Evolutionary conservation across 2,329 filamentous ascomycete species (phyloP).

Genomic region (Fusarium sp.): DNA sequence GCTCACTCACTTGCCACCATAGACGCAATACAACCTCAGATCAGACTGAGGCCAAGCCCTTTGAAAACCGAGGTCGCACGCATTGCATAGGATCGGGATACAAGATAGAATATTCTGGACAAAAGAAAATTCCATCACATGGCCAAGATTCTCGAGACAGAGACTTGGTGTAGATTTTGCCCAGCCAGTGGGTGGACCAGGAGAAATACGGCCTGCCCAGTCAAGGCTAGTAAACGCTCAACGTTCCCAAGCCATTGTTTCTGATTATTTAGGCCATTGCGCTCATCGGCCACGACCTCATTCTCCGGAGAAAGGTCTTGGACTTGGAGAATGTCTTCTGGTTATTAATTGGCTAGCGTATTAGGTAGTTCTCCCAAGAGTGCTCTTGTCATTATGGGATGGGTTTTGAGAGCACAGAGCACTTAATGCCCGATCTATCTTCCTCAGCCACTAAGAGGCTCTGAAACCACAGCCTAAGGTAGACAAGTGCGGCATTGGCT

Average conservation of each 20-base stretch:
- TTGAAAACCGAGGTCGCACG: conserved; percentile 5
- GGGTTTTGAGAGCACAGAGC: conserved; percentile 18
- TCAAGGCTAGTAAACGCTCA: conserved; percentile 2
- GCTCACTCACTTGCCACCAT: conserved; percentile 25
- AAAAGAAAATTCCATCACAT: background rate
- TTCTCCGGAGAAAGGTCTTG: background rate
- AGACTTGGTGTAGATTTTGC: background rate
- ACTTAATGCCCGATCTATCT: background rate
- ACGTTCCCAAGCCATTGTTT: conserved; percentile 27
- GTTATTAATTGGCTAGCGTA: conserved; percentile 6
- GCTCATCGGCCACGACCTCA: conserved; percentile 5
- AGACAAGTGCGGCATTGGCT: conserved; percentile 21
- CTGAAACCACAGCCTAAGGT: conserved; percentile 14
- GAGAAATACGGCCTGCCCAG: background rate
- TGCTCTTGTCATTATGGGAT: background rate
- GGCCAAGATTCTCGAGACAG: background rate
- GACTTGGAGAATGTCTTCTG: background rate
- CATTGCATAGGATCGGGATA: background rate
- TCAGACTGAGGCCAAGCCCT: conserved; percentile 12
- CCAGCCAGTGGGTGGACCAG: background rate
- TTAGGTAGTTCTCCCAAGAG: background rate
- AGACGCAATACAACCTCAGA: conserved; percentile 26
- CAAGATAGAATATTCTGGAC: background rate
- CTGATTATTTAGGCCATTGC: conserved; percentile 14
- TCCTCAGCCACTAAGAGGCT: conserved; percentile 19